These are phyloP conservation scores for Debaryomyces castellii DNA, from an alignment of 805 yeast genomes.

Conservation along the genomic window DNA sequence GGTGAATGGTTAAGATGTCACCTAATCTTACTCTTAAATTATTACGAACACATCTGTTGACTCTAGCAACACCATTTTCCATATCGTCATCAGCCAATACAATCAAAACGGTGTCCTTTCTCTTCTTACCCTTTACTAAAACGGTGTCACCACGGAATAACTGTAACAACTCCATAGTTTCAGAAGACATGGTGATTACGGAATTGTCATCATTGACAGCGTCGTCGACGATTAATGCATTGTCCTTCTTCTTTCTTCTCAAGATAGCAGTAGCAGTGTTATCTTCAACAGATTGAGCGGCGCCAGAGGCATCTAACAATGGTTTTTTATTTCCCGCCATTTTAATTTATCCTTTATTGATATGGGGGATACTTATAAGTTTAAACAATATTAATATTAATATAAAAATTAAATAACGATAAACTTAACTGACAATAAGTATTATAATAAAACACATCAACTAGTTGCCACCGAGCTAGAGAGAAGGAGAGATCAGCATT, in stretches of 20 bases:
- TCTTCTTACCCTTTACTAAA: constrained; percentile 94
- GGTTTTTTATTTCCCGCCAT: constrained; percentile 33
- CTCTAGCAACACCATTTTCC: constrained; percentile 91
- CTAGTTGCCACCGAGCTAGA: constrained; percentile 6
- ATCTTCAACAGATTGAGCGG: constrained; percentile 54
- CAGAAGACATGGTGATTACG: constrained; percentile 90
- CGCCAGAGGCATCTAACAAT: constrained; percentile 62
- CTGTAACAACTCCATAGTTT: constrained; percentile 92
- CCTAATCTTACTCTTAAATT: constrained; percentile 92
- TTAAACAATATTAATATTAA: not conserved
- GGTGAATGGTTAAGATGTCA: constrained; percentile 85
- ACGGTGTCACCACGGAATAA: constrained; percentile 98
- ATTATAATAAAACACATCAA: not conserved
- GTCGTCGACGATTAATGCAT: constrained; percentile 92
- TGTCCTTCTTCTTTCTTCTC: constrained; percentile 96
- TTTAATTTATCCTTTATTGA: not conserved
- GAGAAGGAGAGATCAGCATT: not conserved
- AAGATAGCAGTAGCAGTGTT: constrained; percentile 95
- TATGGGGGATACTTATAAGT: not conserved
- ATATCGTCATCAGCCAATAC: constrained; percentile 95
- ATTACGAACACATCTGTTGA: constrained; percentile 94
- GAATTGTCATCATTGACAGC: constrained; percentile 97
- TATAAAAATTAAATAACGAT: not conserved
- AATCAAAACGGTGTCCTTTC: constrained; percentile 95
- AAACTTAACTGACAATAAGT: not conserved